These are phyloP conservation scores for Viridothelium virens DNA, from an alignment of 495 filamentous ascomycete genomes.

Conservation along the genomic window DNA sequence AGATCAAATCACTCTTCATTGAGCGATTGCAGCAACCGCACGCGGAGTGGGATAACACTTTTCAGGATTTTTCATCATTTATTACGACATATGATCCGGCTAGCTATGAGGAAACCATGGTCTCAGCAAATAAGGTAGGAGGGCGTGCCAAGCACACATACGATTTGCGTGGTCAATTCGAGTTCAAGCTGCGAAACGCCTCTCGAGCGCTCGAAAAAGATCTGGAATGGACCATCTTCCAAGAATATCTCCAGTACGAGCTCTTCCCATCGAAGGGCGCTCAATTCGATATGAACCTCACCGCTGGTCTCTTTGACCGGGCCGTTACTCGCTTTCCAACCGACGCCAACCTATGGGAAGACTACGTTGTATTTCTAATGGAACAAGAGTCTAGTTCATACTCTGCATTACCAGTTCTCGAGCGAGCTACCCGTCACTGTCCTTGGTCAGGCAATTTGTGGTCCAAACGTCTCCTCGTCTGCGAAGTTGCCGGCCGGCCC, in stretches of 20 bases:
- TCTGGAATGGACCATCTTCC: slow-evolving; percentile 51
- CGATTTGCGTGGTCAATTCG: slow-evolving; percentile 58
- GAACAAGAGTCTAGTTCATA: slow-evolving; percentile 37
- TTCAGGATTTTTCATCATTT: slow-evolving; percentile 73
- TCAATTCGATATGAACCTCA: slow-evolving; percentile 56
- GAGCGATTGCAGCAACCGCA: slow-evolving; percentile 73
- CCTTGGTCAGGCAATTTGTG: slow-evolving; percentile 88
- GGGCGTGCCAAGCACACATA: slow-evolving; percentile 63
- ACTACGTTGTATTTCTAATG: slow-evolving; percentile 67
- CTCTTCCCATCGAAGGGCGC: slow-evolving; percentile 45
- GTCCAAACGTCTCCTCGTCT: slow-evolving; percentile 76
- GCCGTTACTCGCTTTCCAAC: slow-evolving; percentile 60
- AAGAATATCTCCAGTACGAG: slow-evolving; percentile 82
- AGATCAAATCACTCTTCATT: slow-evolving; percentile 61
- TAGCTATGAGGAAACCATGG: slow-evolving; percentile 75
- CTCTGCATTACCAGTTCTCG: slow-evolving; percentile 44
- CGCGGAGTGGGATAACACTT: slow-evolving; percentile 75
- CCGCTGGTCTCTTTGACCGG: slow-evolving; percentile 57
- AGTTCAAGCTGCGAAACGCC: slow-evolving; percentile 58
- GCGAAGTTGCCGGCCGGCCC: slow-evolving; percentile 63
- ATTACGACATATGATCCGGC: slow-evolving; percentile 66
- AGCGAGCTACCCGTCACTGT: slow-evolving; percentile 76
- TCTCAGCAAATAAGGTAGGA: slow-evolving; percentile 55
- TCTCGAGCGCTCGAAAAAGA: slow-evolving; percentile 49
- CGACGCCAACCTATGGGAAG: slow-evolving; percentile 67